phyloP scores from a whole-genome alignment of 2,329 filamentous ascomycete genomes.

The Epichloe typhina region DNA sequence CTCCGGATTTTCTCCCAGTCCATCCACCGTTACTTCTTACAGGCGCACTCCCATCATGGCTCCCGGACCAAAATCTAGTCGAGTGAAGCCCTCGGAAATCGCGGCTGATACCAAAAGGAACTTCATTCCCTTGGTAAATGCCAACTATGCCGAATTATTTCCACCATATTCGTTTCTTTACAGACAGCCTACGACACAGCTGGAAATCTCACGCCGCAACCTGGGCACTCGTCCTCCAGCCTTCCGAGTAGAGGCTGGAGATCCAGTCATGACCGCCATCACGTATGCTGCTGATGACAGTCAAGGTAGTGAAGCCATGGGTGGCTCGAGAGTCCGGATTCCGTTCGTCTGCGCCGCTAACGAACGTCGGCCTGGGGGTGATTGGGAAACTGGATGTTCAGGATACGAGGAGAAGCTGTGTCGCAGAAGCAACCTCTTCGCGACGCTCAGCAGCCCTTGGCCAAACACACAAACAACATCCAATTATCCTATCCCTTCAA shows the following conservation, averaged over 20 bases:
- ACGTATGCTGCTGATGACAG: conserved; percentile 36
- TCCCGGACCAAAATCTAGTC: conserved; percentile 17
- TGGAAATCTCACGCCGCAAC: conserved; percentile 25
- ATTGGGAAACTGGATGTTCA: conserved; percentile 54
- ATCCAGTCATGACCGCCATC: conserved; percentile 48
- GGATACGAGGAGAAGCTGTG: conserved; percentile 54
- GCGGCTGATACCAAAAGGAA: conserved; percentile 59
- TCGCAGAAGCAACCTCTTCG: conserved; percentile 59
- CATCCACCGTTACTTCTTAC: not conserved
- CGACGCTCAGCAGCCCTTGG: conserved; percentile 50
- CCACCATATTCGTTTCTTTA: conserved; percentile 47
- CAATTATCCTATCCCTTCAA: conserved; percentile 61
- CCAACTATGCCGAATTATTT: conserved; percentile 40
- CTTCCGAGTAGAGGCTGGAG: conserved; percentile 39
- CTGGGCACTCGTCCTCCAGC: conserved; percentile 25
- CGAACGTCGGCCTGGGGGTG: conserved; percentile 63
- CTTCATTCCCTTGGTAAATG: conserved; percentile 52
- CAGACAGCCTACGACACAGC: conserved; percentile 34
- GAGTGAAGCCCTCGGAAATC: conserved; percentile 41
- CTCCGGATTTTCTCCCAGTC: not conserved
- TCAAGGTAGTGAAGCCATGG: conserved; percentile 19
- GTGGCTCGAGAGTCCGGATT: conserved; percentile 28
- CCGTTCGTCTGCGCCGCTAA: conserved; percentile 64
- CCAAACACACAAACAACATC: conserved; percentile 27
- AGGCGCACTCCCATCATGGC: conserved; percentile 15